A percentile compares a stretch with the other conserved stretches of the same genome.
Conservation (phyloP, 768 basidiomycete species). For the Pleurotus cornucopiae region DNA sequence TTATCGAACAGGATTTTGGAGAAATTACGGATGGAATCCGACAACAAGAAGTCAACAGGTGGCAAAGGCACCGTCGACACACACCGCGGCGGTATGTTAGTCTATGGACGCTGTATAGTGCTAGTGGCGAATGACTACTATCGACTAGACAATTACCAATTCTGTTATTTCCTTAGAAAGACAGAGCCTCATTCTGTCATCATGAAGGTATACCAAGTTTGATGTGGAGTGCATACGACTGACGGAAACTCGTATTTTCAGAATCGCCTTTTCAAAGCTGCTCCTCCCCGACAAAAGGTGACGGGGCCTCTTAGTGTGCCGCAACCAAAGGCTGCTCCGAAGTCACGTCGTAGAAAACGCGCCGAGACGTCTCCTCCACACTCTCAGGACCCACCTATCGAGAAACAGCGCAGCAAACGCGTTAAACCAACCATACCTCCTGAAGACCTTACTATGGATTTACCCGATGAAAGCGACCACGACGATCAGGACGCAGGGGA, state of each 20-base stretch:
- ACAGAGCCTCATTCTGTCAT: constrained; percentile 79
- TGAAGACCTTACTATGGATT: constrained; percentile 22
- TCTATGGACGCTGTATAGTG: not conserved
- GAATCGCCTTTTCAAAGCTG: constrained; percentile 34
- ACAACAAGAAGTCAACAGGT: constrained; percentile 34
- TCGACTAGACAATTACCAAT: constrained; percentile 75
- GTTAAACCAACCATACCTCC: not conserved
- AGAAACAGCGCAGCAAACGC: not conserved
- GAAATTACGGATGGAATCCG: constrained; percentile 61
- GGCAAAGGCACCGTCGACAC: constrained; percentile 72
- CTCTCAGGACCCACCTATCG: not conserved
- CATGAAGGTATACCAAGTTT: constrained; percentile 58
- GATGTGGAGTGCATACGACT: constrained; percentile 1
- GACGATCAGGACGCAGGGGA: constrained; percentile 12
- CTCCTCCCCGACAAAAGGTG: constrained; percentile 16
- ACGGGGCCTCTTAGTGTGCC: constrained; percentile 6
- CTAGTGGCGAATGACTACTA: not conserved
- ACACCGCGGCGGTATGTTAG: constrained; percentile 69
- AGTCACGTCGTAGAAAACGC: constrained; percentile 11
- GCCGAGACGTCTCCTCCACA: constrained; percentile 11
- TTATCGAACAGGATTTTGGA: constrained; percentile 49
- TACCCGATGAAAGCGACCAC: constrained; percentile 27
- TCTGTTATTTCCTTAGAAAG: constrained; percentile 85
- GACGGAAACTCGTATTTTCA: not conserved
- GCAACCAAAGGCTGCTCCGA: not conserved